Base-by-base conservation (phyloP, 768 basidiomycete genomes). In the Auriscalpium orientale region DNA sequence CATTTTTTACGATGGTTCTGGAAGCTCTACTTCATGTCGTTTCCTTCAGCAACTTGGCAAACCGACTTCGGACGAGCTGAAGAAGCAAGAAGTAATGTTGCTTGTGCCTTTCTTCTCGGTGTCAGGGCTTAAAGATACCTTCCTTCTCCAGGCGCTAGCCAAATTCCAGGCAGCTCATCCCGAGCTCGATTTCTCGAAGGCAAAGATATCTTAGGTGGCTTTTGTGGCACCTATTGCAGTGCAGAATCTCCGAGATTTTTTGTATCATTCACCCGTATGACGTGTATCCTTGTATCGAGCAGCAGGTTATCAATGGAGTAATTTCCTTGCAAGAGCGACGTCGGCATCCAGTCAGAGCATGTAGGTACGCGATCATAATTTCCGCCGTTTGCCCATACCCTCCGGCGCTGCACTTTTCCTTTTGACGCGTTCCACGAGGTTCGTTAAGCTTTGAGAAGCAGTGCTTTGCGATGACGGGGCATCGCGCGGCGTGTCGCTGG, bases 111-210 rank as follows among this genome's bases (percentile, higher is more conserved):
- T 44, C 50, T 47, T 11, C 11, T 22, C 21, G 44, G 44, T 46
- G 15, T 45, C 51, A 59, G n/a, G 51, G 38, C 50, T 60, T 18
- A 46, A 37, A 35, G 44, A 40, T 37, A 15, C 55, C 44, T 50
- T 28, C 22, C 22, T 48, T 45, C 38, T 51, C 20, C 45, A 94
- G 87, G 84, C 89, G 46, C 72, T 98, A 56, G 82, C 84, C 72
- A 94, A 88, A 70, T 97, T 98, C 74, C 89, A 94, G 72, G 83
- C 75, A 1, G 81, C 82, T 40, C 94, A 98, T 69, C 95, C 95
- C 0, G 95, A 98, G 69, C 77, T 98, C 65, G 95, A 98, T 70
- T 95, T 98, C 68, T 90, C 89, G 28, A 86, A 94, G 12, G 93
- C 90, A 10, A 92, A 92, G 69, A 89, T 93, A 54, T 86, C 87